These are phyloP conservation scores for Scopulariopsis brevicaulis DNA, from an alignment of 2,329 filamentous ascomycete species.

Conservation along the genomic window DNA sequence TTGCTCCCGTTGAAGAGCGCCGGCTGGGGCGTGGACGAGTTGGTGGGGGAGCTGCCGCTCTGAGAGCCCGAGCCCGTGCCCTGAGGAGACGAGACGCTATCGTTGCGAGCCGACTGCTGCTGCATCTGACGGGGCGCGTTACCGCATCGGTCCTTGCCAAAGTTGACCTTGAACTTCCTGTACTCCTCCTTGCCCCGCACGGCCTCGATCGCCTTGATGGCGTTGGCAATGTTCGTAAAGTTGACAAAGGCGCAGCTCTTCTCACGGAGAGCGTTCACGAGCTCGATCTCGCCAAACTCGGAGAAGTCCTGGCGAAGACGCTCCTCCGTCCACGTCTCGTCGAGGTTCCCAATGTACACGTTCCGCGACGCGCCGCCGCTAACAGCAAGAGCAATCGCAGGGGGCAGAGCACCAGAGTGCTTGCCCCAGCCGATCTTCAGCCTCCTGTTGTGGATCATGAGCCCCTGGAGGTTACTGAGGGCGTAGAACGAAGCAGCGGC, in stretches of 20 bases:
- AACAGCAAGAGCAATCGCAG: slow-evolving; percentile 90
- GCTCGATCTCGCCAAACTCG: slow-evolving; percentile 93
- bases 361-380: slow-evolving; percentile 96
- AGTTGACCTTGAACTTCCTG: slow-evolving; percentile 98
- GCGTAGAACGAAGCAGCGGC: slow-evolving; percentile 97
- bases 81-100: slow-evolving; percentile 45
- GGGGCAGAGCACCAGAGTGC: slow-evolving; percentile 91
- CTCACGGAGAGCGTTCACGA: slow-evolving; percentile 92
- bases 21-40: slow-evolving; percentile 44
- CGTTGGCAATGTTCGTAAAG: slow-evolving; percentile 99
- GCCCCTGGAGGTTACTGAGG: slow-evolving; percentile 87
- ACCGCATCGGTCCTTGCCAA: slow-evolving; percentile 95
- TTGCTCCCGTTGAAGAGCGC: slow-evolving; percentile 70
- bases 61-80: slow-evolving; percentile 51
- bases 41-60: slow-evolving; percentile 44
- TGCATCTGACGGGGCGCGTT: slow-evolving; percentile 86
- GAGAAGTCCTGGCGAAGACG: slow-evolving; percentile 92
- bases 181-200: slow-evolving; percentile 93
- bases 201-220: slow-evolving; percentile 98
- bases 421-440: slow-evolving; percentile 99
- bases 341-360: slow-evolving; percentile 94
- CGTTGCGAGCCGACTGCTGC: slow-evolving; percentile 57
- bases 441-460: slow-evolving; percentile 98
- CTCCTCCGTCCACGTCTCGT: slow-evolving; percentile 96
- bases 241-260: slow-evolving; percentile 99